Evolutionary conservation across 2,329 filamentous ascomycete genomes (phyloP).

Genomic region (Apiospora koreana): DNA sequence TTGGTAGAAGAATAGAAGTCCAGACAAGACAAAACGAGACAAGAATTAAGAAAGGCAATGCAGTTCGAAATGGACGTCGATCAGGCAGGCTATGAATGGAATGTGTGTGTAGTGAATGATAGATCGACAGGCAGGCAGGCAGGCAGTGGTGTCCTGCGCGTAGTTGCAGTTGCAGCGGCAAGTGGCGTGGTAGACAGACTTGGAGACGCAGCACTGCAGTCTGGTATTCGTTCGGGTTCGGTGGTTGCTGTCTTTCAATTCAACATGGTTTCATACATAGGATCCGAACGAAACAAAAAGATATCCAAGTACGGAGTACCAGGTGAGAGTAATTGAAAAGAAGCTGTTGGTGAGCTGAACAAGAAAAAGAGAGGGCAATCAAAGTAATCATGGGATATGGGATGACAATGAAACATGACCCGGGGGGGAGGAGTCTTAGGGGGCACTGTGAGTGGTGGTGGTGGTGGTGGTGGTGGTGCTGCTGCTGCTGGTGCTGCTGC

Average conservation of each 20-base stretch:
- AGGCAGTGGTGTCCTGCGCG: neutral
- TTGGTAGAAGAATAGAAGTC: neutral
- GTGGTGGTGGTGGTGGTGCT: too few species aligned
- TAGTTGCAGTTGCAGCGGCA: neutral
- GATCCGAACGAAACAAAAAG: neutral
- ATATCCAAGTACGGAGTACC: neutral
- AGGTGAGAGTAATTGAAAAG: neutral
- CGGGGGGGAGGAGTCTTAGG: neutral
- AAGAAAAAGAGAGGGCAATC: neutral
- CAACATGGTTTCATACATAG: neutral
- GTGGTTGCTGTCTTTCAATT: neutral
- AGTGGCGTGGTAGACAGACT: neutral
- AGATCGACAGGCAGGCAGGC: neutral
- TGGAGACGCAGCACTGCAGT: neutral
- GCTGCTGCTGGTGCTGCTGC: neutral
- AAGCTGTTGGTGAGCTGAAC: neutral
- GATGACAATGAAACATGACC: conserved; percentile 3
- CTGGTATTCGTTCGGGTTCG: neutral
- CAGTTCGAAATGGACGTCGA: neutral
- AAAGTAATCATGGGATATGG: conserved; percentile 3
- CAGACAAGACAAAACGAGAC: neutral
- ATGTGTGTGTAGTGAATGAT: neutral
- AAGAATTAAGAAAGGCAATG: neutral
- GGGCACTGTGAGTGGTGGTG: neutral
- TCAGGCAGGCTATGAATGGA: neutral